Conservation (phyloP, 495 filamentous ascomycete genomes). For the Cetradonia linearis region DNA sequence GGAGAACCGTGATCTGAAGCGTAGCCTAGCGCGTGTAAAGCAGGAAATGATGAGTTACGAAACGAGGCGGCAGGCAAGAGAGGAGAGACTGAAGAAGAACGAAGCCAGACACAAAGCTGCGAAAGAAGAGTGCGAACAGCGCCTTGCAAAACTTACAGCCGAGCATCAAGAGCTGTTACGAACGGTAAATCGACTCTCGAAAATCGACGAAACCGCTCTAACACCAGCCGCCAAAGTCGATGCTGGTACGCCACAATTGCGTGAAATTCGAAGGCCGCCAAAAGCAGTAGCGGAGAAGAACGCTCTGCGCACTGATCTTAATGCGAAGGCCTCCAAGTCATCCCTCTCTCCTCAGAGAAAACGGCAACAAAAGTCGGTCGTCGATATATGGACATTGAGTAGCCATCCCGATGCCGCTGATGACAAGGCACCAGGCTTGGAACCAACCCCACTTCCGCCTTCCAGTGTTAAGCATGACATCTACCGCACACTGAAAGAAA, state of each 20-base stretch:
- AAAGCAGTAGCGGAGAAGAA: conserved; percentile 30
- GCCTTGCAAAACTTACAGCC: conserved; percentile 22
- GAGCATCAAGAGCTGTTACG: conserved; percentile 19
- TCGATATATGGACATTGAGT: conserved; percentile 25
- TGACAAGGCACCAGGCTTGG: not conserved
- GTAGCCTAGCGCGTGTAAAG: conserved; percentile 43
- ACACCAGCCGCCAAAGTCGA: not conserved
- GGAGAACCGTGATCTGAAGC: conserved; percentile 43
- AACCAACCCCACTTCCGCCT: conserved; percentile 14
- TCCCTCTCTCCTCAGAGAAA: conserved; percentile 17
- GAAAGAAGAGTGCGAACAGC: conserved; percentile 38
- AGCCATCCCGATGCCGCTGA: conserved; percentile 13
- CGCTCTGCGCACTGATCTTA: conserved; percentile 27
- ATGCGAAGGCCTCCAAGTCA: not conserved
- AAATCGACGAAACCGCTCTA: conserved; percentile 28
- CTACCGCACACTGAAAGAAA: conserved; percentile 22
- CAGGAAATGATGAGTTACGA: conserved; percentile 45
- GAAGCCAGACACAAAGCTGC: conserved; percentile 39
- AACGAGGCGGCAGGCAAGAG: conserved; percentile 41
- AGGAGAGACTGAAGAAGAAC: conserved; percentile 40
- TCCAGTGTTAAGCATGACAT: conserved; percentile 21
- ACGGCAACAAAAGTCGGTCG: conserved; percentile 22
- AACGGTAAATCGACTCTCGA: conserved; percentile 26
- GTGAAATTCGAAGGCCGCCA: conserved; percentile 28
- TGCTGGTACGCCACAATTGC: too few species aligned